Evolutionary conservation across 805 yeast species (phyloP), one percentile per base, ranked within the genome.

Genomic region (Yamadazyma kitorensis): DNA sequence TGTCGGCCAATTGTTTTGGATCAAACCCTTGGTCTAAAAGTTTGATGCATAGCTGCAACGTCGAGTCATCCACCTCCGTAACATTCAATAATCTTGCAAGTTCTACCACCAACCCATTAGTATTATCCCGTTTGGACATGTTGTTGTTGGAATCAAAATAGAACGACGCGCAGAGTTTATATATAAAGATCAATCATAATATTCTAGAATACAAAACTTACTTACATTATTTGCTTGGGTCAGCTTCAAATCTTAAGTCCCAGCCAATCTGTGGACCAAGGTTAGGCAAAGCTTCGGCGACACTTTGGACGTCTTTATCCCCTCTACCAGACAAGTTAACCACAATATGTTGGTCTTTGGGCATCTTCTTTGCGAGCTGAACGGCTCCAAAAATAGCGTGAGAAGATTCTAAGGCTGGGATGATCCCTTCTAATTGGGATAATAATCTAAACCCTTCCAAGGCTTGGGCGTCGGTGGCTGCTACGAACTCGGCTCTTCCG

Each of bases 291-390:
- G 82, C 78, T 61, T 93, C 96, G 29, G 98, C 98, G 35, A 93
- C 97, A 59, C 89, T 86, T 65, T 88, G 96, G 24, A 93, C 98
- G 61, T 93, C 98, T 70, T 93, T 93, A 61, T 93, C 98, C 67
- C 98, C 99, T 74, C 99, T 86, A 52, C 99, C 99, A 33, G 96
- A 87, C 37, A 93, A 76, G 59, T 88, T 88, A 55, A 93, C 83
- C 41, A 93, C 82, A 39, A 93, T 69, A 55, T 87, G 79, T 64
- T 88, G 74, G 47, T 84, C 96, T 45, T 80, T 74, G 16, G 74
- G 56, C 82, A 93, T 72, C 12, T 80, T 82, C 69, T 86, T 66
- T 19, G 99, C 98, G 31, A 86, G 72, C 63, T 88, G 77, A 41
- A 86, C 70, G 30, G 89, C 99, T 49, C 96, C 97, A 55, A 72